Evolutionary conservation across 768 basidiomycete species (phyloP).

Genomic region (Phaeolepiota aurea): DNA sequence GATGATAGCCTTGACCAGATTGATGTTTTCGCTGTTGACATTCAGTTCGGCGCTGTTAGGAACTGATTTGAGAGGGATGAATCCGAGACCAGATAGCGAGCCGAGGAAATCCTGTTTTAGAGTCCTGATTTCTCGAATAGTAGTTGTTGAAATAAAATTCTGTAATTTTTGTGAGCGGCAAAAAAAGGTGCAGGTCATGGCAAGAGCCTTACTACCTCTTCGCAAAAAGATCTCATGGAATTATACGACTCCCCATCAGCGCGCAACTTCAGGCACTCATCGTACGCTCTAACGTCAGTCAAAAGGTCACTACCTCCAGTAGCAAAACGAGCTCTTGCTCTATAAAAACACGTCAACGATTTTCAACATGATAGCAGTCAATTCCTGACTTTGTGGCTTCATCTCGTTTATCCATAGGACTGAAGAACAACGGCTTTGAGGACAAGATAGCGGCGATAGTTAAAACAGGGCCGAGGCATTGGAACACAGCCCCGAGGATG

Average conservation of each 20-base stretch:
- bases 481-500: constrained; percentile 75
- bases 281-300: constrained; percentile 73
- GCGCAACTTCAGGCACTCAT: constrained; percentile 46
- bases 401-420: constrained; percentile 76
- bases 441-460: constrained; percentile 80
- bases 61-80: constrained; percentile 41
- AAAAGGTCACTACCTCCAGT: constrained; percentile 76
- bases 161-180: constrained; percentile 16
- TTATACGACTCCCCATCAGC: constrained; percentile 38
- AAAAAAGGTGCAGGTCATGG: not conserved
- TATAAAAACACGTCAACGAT: constrained; percentile 18
- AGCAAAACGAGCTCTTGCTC: constrained; percentile 65
- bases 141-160: constrained; percentile 77
- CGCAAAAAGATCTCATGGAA: constrained; percentile 54
- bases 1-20: constrained; percentile 77
- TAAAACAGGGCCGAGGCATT: constrained; percentile 72
- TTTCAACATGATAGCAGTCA: not conserved
- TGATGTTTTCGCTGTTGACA: constrained; percentile 53
- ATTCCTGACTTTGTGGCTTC: constrained; percentile 58
- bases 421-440: constrained; percentile 80
- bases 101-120: constrained; percentile 73
- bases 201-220: constrained; percentile 36
- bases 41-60: constrained; percentile 50
- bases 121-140: constrained; percentile 70
- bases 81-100: constrained; percentile 62